These are phyloP conservation scores for Thecaphora frezii DNA, from an alignment of 1,284 basidiomycete species.

Conservation along the genomic window DNA sequence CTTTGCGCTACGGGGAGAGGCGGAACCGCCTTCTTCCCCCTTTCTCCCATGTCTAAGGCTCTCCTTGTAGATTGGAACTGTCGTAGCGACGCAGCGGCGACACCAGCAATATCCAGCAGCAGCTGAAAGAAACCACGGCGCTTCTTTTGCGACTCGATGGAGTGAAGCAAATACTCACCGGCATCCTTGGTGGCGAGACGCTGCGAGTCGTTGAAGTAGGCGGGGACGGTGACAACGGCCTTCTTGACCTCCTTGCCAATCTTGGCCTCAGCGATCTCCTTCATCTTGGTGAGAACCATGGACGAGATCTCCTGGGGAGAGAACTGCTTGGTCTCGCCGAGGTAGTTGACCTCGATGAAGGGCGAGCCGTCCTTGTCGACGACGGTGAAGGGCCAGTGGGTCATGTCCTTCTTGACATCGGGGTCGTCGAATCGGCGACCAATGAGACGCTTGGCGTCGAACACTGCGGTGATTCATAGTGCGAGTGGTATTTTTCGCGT, in stretches of 20 bases:
- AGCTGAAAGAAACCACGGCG: no score
- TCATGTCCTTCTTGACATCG: conserved; percentile 68
- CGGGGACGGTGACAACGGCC: conserved; percentile 71
- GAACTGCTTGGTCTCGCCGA: conserved; percentile 67
- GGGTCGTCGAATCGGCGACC: conserved; percentile 84
- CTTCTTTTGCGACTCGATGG: no score
- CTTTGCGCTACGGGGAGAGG: conserved; percentile 33
- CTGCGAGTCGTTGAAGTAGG: conserved; percentile 73
- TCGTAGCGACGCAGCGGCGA: no score
- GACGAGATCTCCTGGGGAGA: conserved; percentile 80
- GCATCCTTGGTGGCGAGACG: conserved; percentile 67
- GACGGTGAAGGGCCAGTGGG: conserved; percentile 74
- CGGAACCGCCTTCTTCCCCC: no score
- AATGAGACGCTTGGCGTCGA: conserved; percentile 74
- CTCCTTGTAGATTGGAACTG: no score
- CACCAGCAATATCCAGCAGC: no score
- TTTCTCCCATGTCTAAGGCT: no score
- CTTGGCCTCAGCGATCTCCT: conserved; percentile 74
- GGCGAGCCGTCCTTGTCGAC: conserved; percentile 67
- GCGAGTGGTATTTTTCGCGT: no score
- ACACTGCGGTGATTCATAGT: no score
- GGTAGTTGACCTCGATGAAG: conserved; percentile 66
- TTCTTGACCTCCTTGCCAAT: conserved; percentile 69
- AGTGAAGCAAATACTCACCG: conserved; percentile 43
- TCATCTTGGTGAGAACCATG: conserved; percentile 99